Base-by-base conservation (phyloP, 164 flowering plant genomes). In the Tinospora cordifolia region DNA sequence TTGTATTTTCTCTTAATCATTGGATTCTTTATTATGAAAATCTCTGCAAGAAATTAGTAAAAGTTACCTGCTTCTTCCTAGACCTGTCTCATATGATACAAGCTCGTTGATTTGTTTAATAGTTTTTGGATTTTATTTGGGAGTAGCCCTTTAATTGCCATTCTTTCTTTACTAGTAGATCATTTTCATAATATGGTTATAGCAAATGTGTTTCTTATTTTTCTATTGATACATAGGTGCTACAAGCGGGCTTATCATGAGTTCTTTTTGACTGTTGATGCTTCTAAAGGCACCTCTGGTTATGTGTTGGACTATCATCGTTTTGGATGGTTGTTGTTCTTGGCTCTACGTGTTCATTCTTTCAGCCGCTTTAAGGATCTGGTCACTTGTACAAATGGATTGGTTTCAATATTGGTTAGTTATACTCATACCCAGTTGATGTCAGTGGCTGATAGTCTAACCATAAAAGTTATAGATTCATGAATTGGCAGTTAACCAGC, bases 251-350 rank as follows among this genome's bases (percentile, higher is more conserved):
- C 79, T 60, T 92, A 78, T 73, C 69, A 59, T 21, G 92, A 89
- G 44, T 80, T 95, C 70, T 95, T 95, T 81, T 62, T 76, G 58
- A 65, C 81, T 49, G 79, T 64, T 70, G 88, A 84, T 71, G 80
- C 65, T 73, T 73, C 25, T 77, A 54, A 76, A 7, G 72, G 68
- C 62, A 34, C 80, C 30, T 19, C 81, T 59, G 81, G 75, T 41
- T 54, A 57, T 69, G 68, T 79, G 39, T 79, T 94, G 49, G 87
- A 87, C 27, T 88, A 83, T 71, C 84, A 85, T 76, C 90, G 94
- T 34, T 95, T 95, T 83, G 99, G 99, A 71, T 95, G 99, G 99
- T 81, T 95, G 77, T 83, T 95, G 44, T 92, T 95, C 81, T 78
- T 95, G 77, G 92, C 98, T 6, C 91, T 95, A 21, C 93, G 99